These are phyloP conservation scores for Salix brachista DNA, from an alignment of 345 rosid species.

Conservation along the genomic window DNA sequence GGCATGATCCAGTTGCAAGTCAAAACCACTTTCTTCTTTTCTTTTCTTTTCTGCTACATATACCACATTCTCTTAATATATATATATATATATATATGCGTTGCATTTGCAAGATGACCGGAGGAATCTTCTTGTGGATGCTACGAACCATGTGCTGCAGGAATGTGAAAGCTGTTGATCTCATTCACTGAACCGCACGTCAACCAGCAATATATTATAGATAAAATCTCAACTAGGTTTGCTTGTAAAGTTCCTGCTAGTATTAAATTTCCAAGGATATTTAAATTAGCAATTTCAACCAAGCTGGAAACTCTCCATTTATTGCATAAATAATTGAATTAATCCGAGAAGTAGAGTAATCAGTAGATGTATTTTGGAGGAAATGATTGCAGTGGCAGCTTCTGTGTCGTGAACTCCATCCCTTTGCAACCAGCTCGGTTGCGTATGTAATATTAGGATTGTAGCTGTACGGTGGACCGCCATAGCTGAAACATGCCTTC, in stretches of 20 bases:
- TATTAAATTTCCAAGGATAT: neutral
- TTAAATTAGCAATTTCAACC: neutral
- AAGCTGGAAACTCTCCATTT: neutral
- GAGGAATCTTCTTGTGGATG: neutral
- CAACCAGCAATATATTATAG: neutral
- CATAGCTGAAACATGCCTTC: conserved; percentile 55
- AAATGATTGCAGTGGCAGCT: conserved; percentile 53
- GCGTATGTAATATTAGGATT: conserved; percentile 34
- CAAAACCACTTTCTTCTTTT: neutral
- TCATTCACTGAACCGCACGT: neutral
- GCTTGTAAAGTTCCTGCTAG: neutral
- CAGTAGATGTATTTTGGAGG: conserved; percentile 35
- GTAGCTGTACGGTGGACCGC: conserved; percentile 52
- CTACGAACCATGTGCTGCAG: neutral
- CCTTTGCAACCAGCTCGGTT: conserved; percentile 45
- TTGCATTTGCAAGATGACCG: neutral
- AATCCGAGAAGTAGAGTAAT: conserved; percentile 47
- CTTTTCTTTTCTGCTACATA: neutral
- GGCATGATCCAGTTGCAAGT: neutral
- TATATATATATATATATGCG: no score
- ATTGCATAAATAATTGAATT: conserved; percentile 44
- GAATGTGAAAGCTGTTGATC: neutral
- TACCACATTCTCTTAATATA: neutral
- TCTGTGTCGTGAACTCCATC: conserved; percentile 75
- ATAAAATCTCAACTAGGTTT: neutral